Evolutionary conservation across 495 filamentous ascomycete genomes (phyloP), one percentile per base, ranked within the genome.

Genomic region (Xylaria sp.): DNA sequence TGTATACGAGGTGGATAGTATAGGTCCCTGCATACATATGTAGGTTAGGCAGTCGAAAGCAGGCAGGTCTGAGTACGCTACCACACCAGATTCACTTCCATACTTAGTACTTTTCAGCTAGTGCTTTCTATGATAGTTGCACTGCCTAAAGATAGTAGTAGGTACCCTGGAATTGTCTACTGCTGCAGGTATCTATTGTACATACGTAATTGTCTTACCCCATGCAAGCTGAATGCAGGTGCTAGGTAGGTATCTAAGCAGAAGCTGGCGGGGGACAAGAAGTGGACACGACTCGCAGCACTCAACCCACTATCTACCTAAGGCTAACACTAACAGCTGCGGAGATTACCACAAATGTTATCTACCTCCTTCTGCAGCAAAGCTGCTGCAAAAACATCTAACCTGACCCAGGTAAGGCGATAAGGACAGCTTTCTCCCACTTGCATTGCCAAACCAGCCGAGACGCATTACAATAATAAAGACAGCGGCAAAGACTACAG

Each of bases 311-410:
- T n/a, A n/a, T n/a, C n/a, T n/a, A n/a, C n/a, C n/a, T n/a, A n/a
- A n/a, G n/a, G n/a, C n/a, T n/a, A n/a, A n/a, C n/a, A n/a, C n/a
- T n/a, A n/a, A 15, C 55, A 37, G 55, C 55, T 58, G 55, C 55
- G 57, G 57, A 59, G 57, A 59, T 59, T 59, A 11, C 57, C 31
- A 59, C 31, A 17, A 59, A 37, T 59, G 31, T 17, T 37, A 59
- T 59, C 57, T 59, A 33, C 57, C 37, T 59, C 31, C 57, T 59
- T 9, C 57, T 9, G 37, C 61, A 46, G 24, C 41, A 12, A 64
- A 64, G 61, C 61, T 64, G 61, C 37, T 50, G 29, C 37, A 66
- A 66, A 50, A 50, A 50, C n/a, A 52, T n/a, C 21, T 46, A 14
- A 33, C 17, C 55, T 59, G 6, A 59, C 55, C 11, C 31, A 52